phyloP scores from a whole-genome alignment of 441 rosid species.

The Jatropha podagrica region DNA sequence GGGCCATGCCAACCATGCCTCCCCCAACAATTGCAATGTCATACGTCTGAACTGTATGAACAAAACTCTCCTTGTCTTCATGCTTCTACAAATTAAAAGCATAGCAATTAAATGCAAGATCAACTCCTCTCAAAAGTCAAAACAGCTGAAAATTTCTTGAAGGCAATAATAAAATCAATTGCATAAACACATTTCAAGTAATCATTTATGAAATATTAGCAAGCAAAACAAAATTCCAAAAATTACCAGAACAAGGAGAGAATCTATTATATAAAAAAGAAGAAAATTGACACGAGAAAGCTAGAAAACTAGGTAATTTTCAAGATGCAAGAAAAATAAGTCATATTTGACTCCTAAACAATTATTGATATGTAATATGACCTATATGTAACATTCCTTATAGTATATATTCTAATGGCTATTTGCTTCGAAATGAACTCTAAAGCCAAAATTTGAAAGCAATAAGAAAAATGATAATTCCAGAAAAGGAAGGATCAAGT shows the following conservation, averaged over 20 bases:
- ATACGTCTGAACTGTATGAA: conserved; percentile 41
- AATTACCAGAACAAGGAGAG: not conserved
- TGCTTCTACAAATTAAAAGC: conserved; percentile 33
- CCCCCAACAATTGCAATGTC: conserved; percentile 95
- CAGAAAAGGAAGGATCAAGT: not conserved
- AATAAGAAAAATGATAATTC: not conserved
- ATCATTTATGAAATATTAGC: not conserved
- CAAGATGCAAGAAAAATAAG: too few species aligned
- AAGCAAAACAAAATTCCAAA: conserved; percentile 5
- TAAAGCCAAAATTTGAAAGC: not conserved
- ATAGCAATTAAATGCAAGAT: conserved; percentile 15
- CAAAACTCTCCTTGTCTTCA: conserved; percentile 30
- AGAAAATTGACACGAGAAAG: not conserved
- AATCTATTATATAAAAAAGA: not conserved
- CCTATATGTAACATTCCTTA: not conserved
- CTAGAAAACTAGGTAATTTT: not conserved
- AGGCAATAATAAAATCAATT: not conserved
- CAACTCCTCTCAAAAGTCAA: conserved; percentile 6
- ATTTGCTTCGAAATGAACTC: not conserved
- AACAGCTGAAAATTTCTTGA: not conserved
- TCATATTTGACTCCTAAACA: too few species aligned
- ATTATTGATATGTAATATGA: not conserved
- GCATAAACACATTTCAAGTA: not conserved
- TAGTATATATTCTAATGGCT: not conserved
- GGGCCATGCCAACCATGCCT: conserved; percentile 97